A percentile compares a stretch with the other conserved stretches of the same genome.
Conservation (phyloP, 2,329 filamentous ascomycete species). For the Trichophyton equinum region DNA sequence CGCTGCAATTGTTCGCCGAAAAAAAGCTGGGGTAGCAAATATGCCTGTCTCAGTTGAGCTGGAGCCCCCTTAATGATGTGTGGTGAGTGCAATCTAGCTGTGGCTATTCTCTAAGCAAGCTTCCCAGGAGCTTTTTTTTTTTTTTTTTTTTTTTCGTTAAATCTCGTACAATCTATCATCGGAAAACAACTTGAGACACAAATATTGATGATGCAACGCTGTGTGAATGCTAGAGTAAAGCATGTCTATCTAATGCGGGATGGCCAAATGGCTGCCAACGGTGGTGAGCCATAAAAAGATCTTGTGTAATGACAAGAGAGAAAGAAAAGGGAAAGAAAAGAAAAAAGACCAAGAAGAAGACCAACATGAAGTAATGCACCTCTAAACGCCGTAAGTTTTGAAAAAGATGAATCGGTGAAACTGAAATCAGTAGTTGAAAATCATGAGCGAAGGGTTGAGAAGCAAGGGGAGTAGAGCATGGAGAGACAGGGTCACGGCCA, state of each 20-base stretch:
- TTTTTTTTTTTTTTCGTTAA: too few species aligned
- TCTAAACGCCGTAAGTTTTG: background rate
- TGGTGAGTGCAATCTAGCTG: too few species aligned
- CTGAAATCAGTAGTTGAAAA: slow-evolving; percentile 15
- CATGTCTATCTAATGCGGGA: background rate
- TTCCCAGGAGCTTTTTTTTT: too few species aligned
- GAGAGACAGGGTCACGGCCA: slow-evolving; percentile 14
- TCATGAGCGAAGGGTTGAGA: slow-evolving; percentile 17
- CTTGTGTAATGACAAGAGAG: too few species aligned
- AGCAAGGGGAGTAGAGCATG: slow-evolving; percentile 15
- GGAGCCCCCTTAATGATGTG: background rate
- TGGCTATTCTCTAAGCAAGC: too few species aligned
- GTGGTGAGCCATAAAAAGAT: too few species aligned
- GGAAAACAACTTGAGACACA: background rate
- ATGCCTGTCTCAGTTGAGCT: background rate
- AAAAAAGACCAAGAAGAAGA: background rate
- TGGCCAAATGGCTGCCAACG: too few species aligned
- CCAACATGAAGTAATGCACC: background rate
- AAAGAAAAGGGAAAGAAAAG: background rate
- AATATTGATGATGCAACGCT: background rate
- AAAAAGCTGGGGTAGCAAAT: background rate
- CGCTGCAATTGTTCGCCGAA: background rate
- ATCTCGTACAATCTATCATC: too few species aligned
- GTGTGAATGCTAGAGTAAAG: background rate
- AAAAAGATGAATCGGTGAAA: background rate